Evolutionary conservation across 2,329 filamentous ascomycete genomes (phyloP).

Genomic region (Penicillium rolfsii): DNA sequence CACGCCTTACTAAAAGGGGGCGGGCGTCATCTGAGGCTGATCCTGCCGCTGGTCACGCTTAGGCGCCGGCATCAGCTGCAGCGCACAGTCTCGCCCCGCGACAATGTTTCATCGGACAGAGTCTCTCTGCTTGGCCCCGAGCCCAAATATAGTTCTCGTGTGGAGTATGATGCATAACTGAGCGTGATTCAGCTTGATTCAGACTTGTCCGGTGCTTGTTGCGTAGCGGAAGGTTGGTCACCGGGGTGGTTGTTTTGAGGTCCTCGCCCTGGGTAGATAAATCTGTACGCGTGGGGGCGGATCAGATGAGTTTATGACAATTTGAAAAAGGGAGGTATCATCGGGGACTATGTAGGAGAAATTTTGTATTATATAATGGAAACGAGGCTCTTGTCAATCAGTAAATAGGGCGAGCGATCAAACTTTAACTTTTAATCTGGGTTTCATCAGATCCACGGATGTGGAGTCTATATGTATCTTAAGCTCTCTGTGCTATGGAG

Average conservation of each 20-base stretch:
- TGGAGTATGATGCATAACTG: background rate
- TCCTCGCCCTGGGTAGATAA: background rate
- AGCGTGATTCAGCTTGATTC: background rate
- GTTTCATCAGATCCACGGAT: too few relatives aligned
- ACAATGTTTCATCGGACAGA: conserved; percentile 2
- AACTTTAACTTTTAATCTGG: background rate
- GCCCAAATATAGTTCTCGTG: background rate
- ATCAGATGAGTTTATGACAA: conserved; percentile 2
- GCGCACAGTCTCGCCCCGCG: conserved; percentile 4
- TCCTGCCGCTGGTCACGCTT: conserved; percentile 26
- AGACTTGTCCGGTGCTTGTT: background rate
- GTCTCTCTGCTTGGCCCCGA: background rate
- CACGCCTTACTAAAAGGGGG: conserved; percentile 5
- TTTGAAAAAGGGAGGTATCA: background rate
- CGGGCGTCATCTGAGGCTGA: conserved; percentile 24
- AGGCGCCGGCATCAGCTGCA: conserved; percentile 30
- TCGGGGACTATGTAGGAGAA: too few relatives aligned
- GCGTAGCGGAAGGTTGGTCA: conserved; percentile 18
- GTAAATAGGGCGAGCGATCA: background rate
- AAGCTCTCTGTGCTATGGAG: too few relatives aligned
- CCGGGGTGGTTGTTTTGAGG: background rate
- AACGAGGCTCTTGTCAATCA: too few relatives aligned
- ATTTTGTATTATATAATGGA: too few relatives aligned
- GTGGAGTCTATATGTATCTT: too few relatives aligned
- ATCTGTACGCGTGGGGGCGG: background rate